phyloP scores from a whole-genome alignment of 2,329 filamentous ascomycete species.

The Tolypocladium inflatum region DNA sequence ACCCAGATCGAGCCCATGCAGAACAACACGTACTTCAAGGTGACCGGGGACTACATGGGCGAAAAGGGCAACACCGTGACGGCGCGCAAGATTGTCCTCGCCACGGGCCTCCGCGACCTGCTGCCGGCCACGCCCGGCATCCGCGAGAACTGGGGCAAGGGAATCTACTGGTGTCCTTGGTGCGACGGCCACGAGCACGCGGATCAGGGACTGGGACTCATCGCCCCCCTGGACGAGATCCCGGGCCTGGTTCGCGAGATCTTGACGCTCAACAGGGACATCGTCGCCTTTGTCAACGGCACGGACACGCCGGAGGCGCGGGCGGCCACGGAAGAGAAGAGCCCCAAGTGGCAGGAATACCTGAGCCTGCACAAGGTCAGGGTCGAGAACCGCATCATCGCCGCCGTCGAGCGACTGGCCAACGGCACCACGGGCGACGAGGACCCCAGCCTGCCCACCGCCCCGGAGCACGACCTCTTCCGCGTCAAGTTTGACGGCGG shows the following conservation, averaged over 20 bases:
- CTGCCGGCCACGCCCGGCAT: conserved; percentile 46
- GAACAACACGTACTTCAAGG: conserved; percentile 35
- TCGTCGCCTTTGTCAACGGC: conserved; percentile 51
- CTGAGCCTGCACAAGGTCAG: conserved; percentile 39
- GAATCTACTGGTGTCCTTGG: conserved; percentile 57
- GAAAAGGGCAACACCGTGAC: conserved; percentile 23
- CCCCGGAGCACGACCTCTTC: conserved; percentile 45
- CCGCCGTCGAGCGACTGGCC: conserved; percentile 34
- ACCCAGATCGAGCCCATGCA: conserved; percentile 26
- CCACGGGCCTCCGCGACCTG: conserved; percentile 45
- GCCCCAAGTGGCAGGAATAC: conserved; percentile 38
- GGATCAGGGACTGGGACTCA: conserved; percentile 45
- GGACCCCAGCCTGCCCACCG: conserved; percentile 31
- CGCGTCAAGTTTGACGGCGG: conserved; percentile 41
- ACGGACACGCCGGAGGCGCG: conserved; percentile 38
- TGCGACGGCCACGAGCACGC: conserved; percentile 54
- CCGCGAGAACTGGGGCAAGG: conserved; percentile 44
- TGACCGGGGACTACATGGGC: conserved; percentile 16
- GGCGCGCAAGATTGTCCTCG: conserved; percentile 46
- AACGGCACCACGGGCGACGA: conserved; percentile 24
- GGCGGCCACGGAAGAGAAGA: conserved; percentile 24
- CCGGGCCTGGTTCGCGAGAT: conserved; percentile 40
- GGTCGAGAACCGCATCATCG: conserved; percentile 47
- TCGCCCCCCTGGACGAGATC: conserved; percentile 34
- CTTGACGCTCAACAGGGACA: conserved; percentile 42